Conservation (phyloP, 441 rosid genomes). For the Corymbia citriodora region DNA sequence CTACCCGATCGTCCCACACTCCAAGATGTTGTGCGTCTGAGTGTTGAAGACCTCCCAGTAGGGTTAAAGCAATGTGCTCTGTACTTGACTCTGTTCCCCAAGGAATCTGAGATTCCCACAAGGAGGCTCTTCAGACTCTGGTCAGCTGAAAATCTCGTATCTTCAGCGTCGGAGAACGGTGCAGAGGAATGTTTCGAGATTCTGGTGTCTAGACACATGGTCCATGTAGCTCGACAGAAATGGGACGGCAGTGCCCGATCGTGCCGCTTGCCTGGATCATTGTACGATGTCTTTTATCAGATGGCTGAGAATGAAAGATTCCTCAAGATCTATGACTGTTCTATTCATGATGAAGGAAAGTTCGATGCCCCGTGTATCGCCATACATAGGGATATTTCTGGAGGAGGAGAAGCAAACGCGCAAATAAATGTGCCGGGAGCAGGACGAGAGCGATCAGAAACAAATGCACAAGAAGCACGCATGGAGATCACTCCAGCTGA, state of each 20-base stretch:
- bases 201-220: background rate
- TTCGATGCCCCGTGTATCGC: background rate
- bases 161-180: fast-evolving
- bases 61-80: background rate
- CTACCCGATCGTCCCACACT: background rate
- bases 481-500: too few species aligned
- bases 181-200: background rate
- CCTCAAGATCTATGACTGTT: background rate
- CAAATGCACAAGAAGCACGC: too few species aligned
- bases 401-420: fast-evolving
- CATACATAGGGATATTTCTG: fast-evolving
- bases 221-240: background rate
- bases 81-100: background rate
- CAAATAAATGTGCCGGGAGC: background rate
- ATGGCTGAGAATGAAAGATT: background rate
- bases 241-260: background rate
- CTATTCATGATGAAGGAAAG: fast-evolving
- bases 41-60: fast-evolving
- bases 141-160: background rate
- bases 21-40: background rate
- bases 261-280: background rate
- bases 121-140: background rate
- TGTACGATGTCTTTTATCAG: background rate
- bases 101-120: background rate
- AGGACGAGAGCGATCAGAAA: fast-evolving